A percentile compares a stretch with the other conserved stretches of the same genome.
Conservation (phyloP, 768 basidiomycete species). For the Russula vinacea region DNA sequence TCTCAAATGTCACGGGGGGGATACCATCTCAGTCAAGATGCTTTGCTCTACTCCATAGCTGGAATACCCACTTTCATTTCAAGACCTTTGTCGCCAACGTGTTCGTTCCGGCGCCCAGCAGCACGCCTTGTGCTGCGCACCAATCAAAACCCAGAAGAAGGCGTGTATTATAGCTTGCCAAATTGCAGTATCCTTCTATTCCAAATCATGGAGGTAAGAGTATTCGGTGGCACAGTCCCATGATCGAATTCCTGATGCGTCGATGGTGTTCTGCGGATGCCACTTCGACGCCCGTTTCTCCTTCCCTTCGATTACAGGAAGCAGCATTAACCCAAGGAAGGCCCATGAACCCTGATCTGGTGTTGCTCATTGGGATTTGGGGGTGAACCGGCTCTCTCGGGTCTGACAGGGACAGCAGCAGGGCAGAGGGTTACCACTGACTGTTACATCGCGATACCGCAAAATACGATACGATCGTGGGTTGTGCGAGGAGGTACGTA, state of each 20-base stretch:
- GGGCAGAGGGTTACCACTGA: constrained; percentile 21
- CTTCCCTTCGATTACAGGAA: constrained; percentile 6
- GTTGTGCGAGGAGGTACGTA: constrained; percentile 2
- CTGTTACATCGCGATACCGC: constrained; percentile 8
- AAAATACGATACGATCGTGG: constrained; percentile 5
- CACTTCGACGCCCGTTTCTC: neutral
- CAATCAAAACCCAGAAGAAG: neutral
- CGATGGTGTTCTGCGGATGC: neutral
- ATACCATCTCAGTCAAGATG: neutral
- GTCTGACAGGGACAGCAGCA: constrained; percentile 6
- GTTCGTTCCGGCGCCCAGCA: neutral
- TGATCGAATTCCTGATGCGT: neutral
- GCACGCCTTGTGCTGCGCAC: neutral
- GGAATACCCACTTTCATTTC: neutral
- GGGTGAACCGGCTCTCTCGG: constrained; percentile 12
- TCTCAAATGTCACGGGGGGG: neutral
- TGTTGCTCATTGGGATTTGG: constrained; percentile 7
- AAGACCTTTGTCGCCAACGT: neutral
- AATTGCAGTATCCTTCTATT: neutral
- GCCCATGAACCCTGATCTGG: neutral
- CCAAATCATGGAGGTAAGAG: neutral
- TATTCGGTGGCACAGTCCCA: constrained; percentile 14
- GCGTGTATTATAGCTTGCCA: neutral
- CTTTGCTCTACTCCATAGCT: neutral
- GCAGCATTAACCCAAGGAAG: neutral